Percentiles rank a stretch among this genome's conserved stretches.
Evolutionary conservation across 768 basidiomycete genomes (phyloP).

Genomic region (Lactarius sp.): DNA sequence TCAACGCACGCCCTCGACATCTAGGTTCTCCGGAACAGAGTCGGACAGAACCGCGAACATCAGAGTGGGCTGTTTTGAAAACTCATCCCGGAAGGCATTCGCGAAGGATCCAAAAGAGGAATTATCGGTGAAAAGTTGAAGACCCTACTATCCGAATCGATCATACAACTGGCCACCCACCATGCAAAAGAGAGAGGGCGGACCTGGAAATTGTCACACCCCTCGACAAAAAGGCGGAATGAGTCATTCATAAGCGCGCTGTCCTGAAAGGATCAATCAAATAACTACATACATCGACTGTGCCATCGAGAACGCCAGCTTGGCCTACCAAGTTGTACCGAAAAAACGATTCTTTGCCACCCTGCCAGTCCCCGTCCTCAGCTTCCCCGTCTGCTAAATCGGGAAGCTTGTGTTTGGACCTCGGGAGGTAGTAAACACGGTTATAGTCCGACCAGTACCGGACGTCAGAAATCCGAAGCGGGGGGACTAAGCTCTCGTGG

Average conservation of each 20-base stretch:
- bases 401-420: slow-evolving; percentile 59
- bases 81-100: slow-evolving; percentile 60
- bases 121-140: slow-evolving; percentile 63
- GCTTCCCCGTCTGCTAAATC: slow-evolving; percentile 53
- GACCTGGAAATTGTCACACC: slow-evolving; percentile 72
- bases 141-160: slow-evolving; percentile 46
- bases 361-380: slow-evolving; percentile 51
- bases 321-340: slow-evolving; percentile 50
- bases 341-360: slow-evolving; percentile 47
- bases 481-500: background rate
- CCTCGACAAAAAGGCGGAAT: slow-evolving; percentile 64
- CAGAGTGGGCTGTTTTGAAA: slow-evolving; percentile 54
- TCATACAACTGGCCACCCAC: background rate
- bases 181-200: background rate
- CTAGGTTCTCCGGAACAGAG: slow-evolving; percentile 30
- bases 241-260: slow-evolving; percentile 64
- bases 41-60: slow-evolving; percentile 55
- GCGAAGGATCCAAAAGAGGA: slow-evolving; percentile 63
- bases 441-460: slow-evolving; percentile 69
- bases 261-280: slow-evolving; percentile 38
- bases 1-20: slow-evolving; percentile 14
- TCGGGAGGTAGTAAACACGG: slow-evolving; percentile 58
- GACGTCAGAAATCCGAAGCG: slow-evolving; percentile 32
- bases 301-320: background rate
- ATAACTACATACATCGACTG: background rate